These are phyloP conservation scores for Wolfiporia cocos DNA, from an alignment of 1,284 basidiomycete genomes.

Conservation along the genomic window DNA sequence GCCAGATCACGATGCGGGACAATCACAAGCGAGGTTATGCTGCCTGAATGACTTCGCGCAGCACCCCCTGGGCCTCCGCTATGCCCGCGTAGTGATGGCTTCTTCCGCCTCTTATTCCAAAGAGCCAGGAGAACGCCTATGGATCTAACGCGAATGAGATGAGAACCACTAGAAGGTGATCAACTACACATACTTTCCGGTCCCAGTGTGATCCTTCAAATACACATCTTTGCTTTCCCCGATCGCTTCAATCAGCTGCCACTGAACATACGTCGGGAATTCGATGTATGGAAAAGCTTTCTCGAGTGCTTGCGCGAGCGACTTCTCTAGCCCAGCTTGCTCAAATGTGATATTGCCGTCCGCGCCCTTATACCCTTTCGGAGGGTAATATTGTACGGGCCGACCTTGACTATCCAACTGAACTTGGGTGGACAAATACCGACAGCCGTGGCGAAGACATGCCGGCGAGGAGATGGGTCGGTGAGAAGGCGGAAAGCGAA, in stretches of 20 bases:
- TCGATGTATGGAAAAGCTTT: slow-evolving; percentile 58
- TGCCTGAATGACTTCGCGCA: too few relatives aligned
- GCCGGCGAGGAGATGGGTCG: not conserved
- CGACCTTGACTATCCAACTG: slow-evolving; percentile 1
- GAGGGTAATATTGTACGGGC: not conserved
- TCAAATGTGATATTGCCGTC: slow-evolving; percentile 3
- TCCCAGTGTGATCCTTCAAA: slow-evolving; percentile 63
- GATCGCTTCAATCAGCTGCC: slow-evolving; percentile 56
- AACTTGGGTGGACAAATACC: not conserved
- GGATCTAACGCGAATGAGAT: too few relatives aligned
- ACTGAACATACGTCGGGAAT: slow-evolving; percentile 54
- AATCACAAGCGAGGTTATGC: slow-evolving; percentile 43
- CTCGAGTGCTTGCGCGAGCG: slow-evolving; percentile 40
- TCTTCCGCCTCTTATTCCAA: slow-evolving; percentile 46
- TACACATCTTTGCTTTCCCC: slow-evolving; percentile 52
- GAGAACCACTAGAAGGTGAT: too few relatives aligned
- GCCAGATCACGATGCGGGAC: slow-evolving; percentile 75
- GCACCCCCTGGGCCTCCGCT: too few relatives aligned
- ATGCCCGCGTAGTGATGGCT: slow-evolving; percentile 28
- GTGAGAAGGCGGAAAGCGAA: not conserved
- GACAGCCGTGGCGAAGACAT: not conserved
- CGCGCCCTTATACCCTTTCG: not conserved
- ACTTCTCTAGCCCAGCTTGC: slow-evolving; percentile 35
- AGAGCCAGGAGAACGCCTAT: slow-evolving; percentile 64
- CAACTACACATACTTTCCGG: slow-evolving; percentile 58